Conservation (phyloP, 1,139 yeast species). For the Geotrichum reessii region DNA sequence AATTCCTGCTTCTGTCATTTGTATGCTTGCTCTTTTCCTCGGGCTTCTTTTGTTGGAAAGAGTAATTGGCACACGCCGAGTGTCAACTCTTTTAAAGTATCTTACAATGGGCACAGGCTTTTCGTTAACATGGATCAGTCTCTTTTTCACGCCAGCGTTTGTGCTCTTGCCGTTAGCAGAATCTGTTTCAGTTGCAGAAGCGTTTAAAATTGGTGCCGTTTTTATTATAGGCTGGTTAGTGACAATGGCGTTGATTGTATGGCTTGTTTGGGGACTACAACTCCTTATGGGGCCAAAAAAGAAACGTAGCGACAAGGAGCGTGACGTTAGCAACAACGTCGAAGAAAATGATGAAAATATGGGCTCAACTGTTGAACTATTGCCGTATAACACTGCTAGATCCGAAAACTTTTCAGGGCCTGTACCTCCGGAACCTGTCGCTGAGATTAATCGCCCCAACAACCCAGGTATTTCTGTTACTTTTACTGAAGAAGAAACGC, state of each 20-base stretch:
- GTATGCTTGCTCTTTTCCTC: constrained; percentile 60
- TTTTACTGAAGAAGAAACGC: background rate
- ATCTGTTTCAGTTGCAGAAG: constrained; percentile 59
- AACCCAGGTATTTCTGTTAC: constrained; percentile 25
- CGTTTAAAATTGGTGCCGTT: constrained; percentile 67
- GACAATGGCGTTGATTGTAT: constrained; percentile 48
- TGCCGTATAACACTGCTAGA: background rate
- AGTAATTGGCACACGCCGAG: constrained; percentile 38
- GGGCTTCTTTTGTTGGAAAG: constrained; percentile 40
- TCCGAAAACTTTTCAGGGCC: background rate
- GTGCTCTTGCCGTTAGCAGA: constrained; percentile 63
- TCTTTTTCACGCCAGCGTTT: constrained; percentile 73
- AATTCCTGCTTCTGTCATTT: constrained; percentile 72
- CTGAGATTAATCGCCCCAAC: constrained; percentile 21
- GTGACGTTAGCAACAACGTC: background rate
- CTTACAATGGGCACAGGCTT: constrained; percentile 65
- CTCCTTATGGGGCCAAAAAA: constrained; percentile 34
- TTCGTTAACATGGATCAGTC: constrained; percentile 68
- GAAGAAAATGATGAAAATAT: background rate
- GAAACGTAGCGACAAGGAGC: constrained; percentile 22
- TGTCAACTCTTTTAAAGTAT: constrained; percentile 42
- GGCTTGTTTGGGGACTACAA: constrained; percentile 42
- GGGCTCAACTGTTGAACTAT: constrained; percentile 9
- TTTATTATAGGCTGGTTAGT: constrained; percentile 58
- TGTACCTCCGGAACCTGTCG: constrained; percentile 14